Evolutionary conservation across 345 rosid species (phyloP).

Genomic region (Physaria fendleri): DNA sequence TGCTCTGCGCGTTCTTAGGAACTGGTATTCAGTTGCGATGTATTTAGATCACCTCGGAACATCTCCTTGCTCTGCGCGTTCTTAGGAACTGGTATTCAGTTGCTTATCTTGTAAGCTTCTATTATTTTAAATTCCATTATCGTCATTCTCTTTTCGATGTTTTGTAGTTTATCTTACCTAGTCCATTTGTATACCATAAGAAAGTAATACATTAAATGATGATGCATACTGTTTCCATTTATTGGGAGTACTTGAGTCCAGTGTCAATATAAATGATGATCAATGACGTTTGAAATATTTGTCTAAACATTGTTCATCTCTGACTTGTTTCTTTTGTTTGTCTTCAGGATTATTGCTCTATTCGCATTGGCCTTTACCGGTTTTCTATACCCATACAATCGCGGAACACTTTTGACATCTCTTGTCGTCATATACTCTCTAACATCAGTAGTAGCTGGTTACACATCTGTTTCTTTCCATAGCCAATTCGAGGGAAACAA

Average conservation of each 20-base stretch:
- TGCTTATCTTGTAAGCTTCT: constrained; percentile 62
- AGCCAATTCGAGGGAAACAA: constrained; percentile 52
- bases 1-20: constrained; percentile 74
- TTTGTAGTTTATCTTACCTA: not conserved
- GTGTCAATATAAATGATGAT: not conserved
- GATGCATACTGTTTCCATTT: not conserved
- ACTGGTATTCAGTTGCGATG: constrained; percentile 68
- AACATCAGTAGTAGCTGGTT: constrained; percentile 72
- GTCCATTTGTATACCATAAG: not conserved
- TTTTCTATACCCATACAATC: constrained; percentile 68
- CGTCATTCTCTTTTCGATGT: not conserved
- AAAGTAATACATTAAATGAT: not conserved
- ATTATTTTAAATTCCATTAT: not conserved
- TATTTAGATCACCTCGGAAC: constrained; percentile 55
- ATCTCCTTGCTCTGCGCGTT: constrained; percentile 63
- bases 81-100: constrained; percentile 73
- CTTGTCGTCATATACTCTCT: constrained; percentile 47
- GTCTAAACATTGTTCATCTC: not conserved
- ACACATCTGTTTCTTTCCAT: constrained; percentile 61
- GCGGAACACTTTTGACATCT: constrained; percentile 52
- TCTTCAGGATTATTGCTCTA: constrained; percentile 47
- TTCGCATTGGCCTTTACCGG: constrained; percentile 56
- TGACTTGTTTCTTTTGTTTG: constrained; percentile 15
- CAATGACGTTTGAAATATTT: not conserved
- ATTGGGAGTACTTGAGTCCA: not conserved